Evolutionary conservation across 2,329 filamentous ascomycete species (phyloP), one percentile per base, ranked within the genome.

Genomic region (Monilinia fructicola): DNA sequence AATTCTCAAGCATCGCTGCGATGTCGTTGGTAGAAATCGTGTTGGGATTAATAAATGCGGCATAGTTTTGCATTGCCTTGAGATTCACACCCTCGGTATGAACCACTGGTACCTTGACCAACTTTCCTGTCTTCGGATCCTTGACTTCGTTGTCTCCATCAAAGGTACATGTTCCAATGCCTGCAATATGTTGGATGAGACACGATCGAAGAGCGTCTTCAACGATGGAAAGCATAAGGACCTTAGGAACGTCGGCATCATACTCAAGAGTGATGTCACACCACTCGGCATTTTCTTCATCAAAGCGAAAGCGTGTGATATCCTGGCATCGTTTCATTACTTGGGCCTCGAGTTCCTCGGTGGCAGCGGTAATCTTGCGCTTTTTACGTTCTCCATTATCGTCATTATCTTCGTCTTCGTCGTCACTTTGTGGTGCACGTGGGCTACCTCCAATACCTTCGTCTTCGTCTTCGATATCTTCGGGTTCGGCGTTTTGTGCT

Each of bases 11-110:
- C 78, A 98, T 91, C 48, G 93, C 87, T 46, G 89, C 89, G 71
- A 98, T 93, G 73, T 96, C 94, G 81, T 99, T 99, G 71, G 94
- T 97, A 78, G 90, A 88, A 74, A 97, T 89, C 65, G 85, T 86
- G 80, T 97, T 88, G 1, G 92, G 91, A 78, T 97, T 88, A 80
- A 98, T 91, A 77, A 90, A 88, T 74, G 95, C 87, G 73, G 90
- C 86, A 78, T 92, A 95, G 68, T 90, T 88, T 77, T 95, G 93
- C 90, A 99, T 97, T 35, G 93, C 93, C 70, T 86, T 83, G 53
- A 99, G 82, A 78, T 98, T 99, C 73, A 93, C 90, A 67, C 95
- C 95, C 35, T 90, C 86, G 1, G 92, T 94, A 73, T 92, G 85
- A 65, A 97, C 86, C 54, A 88, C 82, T 3, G 83, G 77, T 65